phyloP scores from a whole-genome alignment of 2,329 filamentous ascomycete species.

The Venturia aucupariae region DNA sequence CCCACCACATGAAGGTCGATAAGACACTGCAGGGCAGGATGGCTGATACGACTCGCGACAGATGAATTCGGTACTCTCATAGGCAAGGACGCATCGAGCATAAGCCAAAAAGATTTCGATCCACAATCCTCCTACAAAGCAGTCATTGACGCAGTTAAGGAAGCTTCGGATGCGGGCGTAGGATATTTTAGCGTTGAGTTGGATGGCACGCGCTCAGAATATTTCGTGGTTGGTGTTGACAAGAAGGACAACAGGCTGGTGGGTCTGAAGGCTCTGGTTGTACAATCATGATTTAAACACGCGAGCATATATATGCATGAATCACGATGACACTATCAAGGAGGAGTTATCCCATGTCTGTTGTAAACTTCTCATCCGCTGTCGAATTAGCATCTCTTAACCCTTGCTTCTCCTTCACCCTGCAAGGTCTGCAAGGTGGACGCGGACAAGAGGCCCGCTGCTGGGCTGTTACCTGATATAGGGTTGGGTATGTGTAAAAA shows the following conservation, averaged over 20 bases:
- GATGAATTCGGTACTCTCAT: slow-evolving; percentile 64
- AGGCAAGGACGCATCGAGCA: slow-evolving; percentile 43
- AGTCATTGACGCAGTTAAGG: slow-evolving; percentile 59
- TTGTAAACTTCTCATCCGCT: neutral
- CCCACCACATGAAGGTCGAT: neutral
- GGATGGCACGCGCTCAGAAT: slow-evolving; percentile 59
- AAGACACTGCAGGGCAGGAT: neutral
- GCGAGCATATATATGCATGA: neutral
- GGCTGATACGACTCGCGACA: slow-evolving; percentile 25
- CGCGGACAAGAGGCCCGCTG: neutral
- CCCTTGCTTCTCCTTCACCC: neutral
- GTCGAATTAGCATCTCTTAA: neutral
- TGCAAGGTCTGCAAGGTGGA: neutral
- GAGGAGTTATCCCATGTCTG: neutral
- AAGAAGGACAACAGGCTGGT: slow-evolving; percentile 52
- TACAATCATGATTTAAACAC: slow-evolving; percentile 45
- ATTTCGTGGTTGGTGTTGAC: slow-evolving; percentile 65
- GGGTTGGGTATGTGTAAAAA: neutral
- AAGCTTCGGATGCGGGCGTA: slow-evolving; percentile 53
- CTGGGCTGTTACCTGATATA: neutral
- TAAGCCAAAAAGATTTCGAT: slow-evolving; percentile 66
- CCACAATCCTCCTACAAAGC: slow-evolving; percentile 57
- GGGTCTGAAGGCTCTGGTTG: slow-evolving; percentile 66
- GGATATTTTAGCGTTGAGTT: slow-evolving; percentile 64
- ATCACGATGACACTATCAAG: neutral